Conservation (phyloP, 805 yeast genomes). For the Kodamaea hsintzibuensis region DNA sequence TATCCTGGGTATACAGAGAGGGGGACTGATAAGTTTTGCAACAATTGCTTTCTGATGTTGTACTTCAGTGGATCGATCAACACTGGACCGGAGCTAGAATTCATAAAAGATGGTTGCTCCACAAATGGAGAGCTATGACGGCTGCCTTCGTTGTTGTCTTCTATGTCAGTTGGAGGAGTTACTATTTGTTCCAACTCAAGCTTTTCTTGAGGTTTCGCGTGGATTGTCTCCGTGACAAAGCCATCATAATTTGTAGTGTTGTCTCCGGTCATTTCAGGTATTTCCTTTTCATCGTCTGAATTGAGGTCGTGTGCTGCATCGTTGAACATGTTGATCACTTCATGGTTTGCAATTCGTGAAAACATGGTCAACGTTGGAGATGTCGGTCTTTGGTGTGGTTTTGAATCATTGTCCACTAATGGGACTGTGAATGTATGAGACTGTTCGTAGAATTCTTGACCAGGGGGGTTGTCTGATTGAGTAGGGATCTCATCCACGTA, state of each 20-base stretch:
- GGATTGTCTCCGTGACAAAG: constrained; percentile 52
- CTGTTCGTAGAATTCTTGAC: background rate
- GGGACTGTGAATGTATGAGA: constrained; percentile 46
- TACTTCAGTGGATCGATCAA: constrained; percentile 46
- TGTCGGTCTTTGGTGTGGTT: constrained; percentile 28
- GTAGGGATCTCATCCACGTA: constrained; percentile 4
- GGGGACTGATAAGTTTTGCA: constrained; percentile 40
- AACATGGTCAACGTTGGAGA: constrained; percentile 82
- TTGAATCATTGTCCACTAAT: constrained; percentile 23
- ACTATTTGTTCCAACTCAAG: constrained; percentile 9
- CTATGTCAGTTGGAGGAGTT: constrained; percentile 34
- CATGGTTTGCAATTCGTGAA: constrained; percentile 74
- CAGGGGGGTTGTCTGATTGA: background rate
- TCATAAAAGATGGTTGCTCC: constrained; percentile 25
- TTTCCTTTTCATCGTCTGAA: constrained; percentile 28
- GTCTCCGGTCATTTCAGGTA: constrained; percentile 22
- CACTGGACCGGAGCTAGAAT: background rate
- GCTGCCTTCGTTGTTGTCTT: constrained; percentile 14
- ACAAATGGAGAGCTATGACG: constrained; percentile 50
- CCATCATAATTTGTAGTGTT: constrained; percentile 36
- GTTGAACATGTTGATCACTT: constrained; percentile 75
- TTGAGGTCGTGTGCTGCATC: constrained; percentile 41
- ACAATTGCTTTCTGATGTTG: constrained; percentile 35
- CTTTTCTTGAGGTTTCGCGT: constrained; percentile 3
- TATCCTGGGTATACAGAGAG: constrained; percentile 31